Base-by-base conservation (phyloP, 225 moss, liverwort and hornwort species). In the Asterella californica region DNA sequence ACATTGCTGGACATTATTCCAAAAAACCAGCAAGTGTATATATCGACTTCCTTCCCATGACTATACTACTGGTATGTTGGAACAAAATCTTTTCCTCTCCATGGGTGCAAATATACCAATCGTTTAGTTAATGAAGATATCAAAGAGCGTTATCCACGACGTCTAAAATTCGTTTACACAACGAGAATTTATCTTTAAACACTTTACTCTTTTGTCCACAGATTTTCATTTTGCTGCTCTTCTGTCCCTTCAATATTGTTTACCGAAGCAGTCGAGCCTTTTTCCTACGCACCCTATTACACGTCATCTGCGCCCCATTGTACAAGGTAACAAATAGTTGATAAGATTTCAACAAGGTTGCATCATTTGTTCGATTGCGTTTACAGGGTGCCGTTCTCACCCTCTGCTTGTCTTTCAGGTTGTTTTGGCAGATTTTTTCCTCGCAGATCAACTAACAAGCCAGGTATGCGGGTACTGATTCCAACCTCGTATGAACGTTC, bases 401-500 rank as follows among this genome's bases (percentile, higher is more conserved):
- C 17, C 78, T 83, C 57, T 47, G 19, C 42, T 74, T n/a, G 37
- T 83, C 24, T 76, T 14, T 73, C 91, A 93, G 92, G 92, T 93
- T 70, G 91, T 88, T 61, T 82, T 93, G 75, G 91, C 92, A 32
- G 92, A 93, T 80, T 93, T 93, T 81, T 93, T 93, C 47, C 82
- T 93, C 54, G 92, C 80, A 52, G 92, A 93, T 74, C 92, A 93
- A 66, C 77, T 93, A 60, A 90, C 92, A 83, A 93, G 91, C 75
- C 91, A 93, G 92, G 92, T 91, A 68, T 47, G 37, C 38, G 48
- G 1, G 17, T 22, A 70, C 42, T 37, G 7, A 42, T 45, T 34
- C 21, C 24, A 19, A 70, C 36, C 11, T 65, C 65, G 5, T 42
- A 42, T 2, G 3, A 42, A 42, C 42, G 42, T n/a, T n/a, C n/a